phyloP scores from a whole-genome alignment of 441 rosid genomes.

The Gossypium lobatum region DNA sequence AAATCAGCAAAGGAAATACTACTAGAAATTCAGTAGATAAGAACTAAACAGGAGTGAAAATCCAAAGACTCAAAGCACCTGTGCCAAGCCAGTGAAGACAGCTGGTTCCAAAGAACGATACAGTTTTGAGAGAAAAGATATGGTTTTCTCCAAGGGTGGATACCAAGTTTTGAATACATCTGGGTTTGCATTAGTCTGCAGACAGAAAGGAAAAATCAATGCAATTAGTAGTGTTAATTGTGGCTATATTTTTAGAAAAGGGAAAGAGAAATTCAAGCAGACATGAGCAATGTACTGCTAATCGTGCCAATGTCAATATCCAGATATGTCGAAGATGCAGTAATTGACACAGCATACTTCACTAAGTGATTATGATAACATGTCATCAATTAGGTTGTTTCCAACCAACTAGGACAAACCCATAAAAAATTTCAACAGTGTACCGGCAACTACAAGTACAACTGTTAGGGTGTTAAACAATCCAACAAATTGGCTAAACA shows the following conservation, averaged over 20 bases:
- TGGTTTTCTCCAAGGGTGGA: slow-evolving; percentile 88
- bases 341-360: background rate
- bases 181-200: slow-evolving; percentile 58
- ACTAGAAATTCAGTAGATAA: slow-evolving; percentile 2
- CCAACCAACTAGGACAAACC: background rate
- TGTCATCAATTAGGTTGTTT: background rate
- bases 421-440: background rate
- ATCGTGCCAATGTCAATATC: background rate
- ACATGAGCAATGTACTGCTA: background rate
- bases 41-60: slow-evolving; percentile 15
- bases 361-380: background rate
- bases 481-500: background rate
- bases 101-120: slow-evolving; percentile 78
- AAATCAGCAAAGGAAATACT: slow-evolving; percentile 13
- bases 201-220: background rate
- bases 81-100: slow-evolving; percentile 94
- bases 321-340: background rate
- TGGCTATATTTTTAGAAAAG: background rate
- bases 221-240: background rate
- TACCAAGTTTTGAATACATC: slow-evolving; percentile 81
- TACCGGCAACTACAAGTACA: background rate
- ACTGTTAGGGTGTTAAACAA: background rate
- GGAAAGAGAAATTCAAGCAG: background rate
- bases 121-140: slow-evolving; percentile 85
- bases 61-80: slow-evolving; percentile 43